Base-by-base conservation (phyloP, 495 filamentous ascomycete species). In the Penicillium coffeae region DNA sequence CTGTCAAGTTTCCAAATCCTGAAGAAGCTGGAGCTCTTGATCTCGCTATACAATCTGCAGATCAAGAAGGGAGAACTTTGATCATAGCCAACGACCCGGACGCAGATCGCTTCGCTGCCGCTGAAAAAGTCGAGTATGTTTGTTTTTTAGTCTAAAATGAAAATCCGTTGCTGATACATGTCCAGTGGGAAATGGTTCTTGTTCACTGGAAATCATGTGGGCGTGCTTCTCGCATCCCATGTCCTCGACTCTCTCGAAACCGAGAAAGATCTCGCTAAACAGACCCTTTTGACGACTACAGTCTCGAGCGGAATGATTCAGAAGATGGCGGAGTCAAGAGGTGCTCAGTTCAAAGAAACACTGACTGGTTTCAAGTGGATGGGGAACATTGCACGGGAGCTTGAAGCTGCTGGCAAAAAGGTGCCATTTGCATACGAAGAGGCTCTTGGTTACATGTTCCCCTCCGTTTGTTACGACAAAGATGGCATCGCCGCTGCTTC, bases 361-460 rank as follows among this genome's bases (percentile, higher is more conserved):
- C 69, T 89, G 13, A 89, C 85, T 0, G 85, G 85, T 2, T 89
- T 89, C 68, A 89, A 89, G 62, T 89, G 85, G 85, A 76, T 89
- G 67, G 77, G 71, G 0, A 77, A 77, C 38, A 68, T 69, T 15
- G 65, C 72, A 8, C 65, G 71, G 15, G 68, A 71, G 2, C 49
- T 77, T 3, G 63, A 72, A 52, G 55, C 65, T n/a, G 40, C 62
- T 21, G 71, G 80, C n/a, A 77, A 75, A 50, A 62, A 70, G 13
- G 73, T 79, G 0, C 64, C 72, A 3, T 88, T 80, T 59, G 84
- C 82, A 2, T 89, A 81, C 51, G 85, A 89, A 62, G 85, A 89
- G 67, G 85, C 85, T 7, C 75, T 88, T 7, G 85, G 85, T 2
- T 89, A 87, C 60, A 89, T 89, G 85, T 84, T 87, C 47, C 68